Base-by-base conservation (phyloP, 2,329 filamentous ascomycete genomes). In the Botrytis tulipae region DNA sequence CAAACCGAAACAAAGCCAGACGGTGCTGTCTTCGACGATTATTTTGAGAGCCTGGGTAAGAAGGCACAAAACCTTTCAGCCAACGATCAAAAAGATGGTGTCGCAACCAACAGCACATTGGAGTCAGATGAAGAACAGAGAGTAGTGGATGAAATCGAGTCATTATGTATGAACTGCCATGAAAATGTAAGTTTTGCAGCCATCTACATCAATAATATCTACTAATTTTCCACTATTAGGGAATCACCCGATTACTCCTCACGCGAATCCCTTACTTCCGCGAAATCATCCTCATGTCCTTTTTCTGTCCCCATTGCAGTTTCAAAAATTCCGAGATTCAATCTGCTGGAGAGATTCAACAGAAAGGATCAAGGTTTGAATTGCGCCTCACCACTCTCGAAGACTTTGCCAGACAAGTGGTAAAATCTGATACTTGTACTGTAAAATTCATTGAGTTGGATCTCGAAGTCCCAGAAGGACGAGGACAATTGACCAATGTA, bases 271-370 rank as follows among this genome's bases (percentile, higher is more conserved):
- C 96, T 25, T 98, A 94, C 87, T 99, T 99, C 86, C 94, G 94
- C 84, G 95, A 99, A 83, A 91, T 99, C 76, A 94, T 99, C 80
- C 89, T 99, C 83, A 97, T 98, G 91, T 98, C 95, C 76, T 99
- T 99, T 83, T 89, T 89, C 77, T 99, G 96, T 86, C 90, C 93
- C 9, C 90, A 98, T 83, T 99, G 96, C 85, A 86, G 90, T 81
- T 92, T 95, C 84, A 90, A 92, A 77, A 97, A 98, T 85, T 95
- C 95, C 82, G 95, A 98, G 79, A 92, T 99, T 78, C 95, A 98
- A 82, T 91, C 95, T 14, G 96, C 96, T 42, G 94, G 94, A 75
- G 90, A 94, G 78, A 95, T 98, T 75, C 96, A 98, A 84, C 92
- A 94, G 79, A 93, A 93, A 80, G 96, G 96, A 71, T 87, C 90